Evolutionary conservation across 495 filamentous ascomycete genomes (phyloP), one percentile per base, ranked within the genome.

Genomic region (Saxophila tyrrhenica): DNA sequence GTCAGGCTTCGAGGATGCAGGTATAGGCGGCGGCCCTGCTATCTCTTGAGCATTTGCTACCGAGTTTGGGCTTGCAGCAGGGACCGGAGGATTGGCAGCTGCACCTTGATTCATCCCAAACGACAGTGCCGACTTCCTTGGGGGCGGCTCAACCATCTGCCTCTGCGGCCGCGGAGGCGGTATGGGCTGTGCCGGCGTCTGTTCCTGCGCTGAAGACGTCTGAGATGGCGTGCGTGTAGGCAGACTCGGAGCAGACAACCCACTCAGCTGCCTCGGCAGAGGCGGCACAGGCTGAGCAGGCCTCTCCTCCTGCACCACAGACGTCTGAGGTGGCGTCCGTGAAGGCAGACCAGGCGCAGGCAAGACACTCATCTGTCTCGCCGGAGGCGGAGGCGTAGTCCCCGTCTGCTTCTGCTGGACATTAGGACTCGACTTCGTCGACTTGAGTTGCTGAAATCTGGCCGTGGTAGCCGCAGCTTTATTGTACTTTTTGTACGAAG

Each of bases 1-100:
- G 61, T 83, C 74, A 1, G 80, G 81, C n/a, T 77, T 72, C 35
- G 80, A 78, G 25, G 69, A 65, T 39, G 72, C 55, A 7, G 80
- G 81, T 22, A 84, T 66, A 2, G 80, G 80, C 3, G 81, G 81
- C 9, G 80, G 68, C 0, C 51, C 44, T 42, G 25, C 42, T 9
- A 21, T 25, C 29, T 17, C 39, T 43, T 52, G 47, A 11, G 49
- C 24, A 25, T 56, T 51, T 21, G 56, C 22, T 43, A 49, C 45
- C 2, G 48, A 51, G 39, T n/a, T 35, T 38, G 50, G 61, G 32
- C 64, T 58, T 29, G 22, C 60, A 8, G 56, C 20, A 19, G 62
- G 65, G 20, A 67, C 22, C 1, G 67, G 64, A 15, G 69, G 67
- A 44, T 62, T 58, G 10, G 42, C 57, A 51, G 65, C 65, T 19